Evolutionary conservation across 1,139 yeast genomes (phyloP).

Genomic region (Pichia sp.): DNA sequence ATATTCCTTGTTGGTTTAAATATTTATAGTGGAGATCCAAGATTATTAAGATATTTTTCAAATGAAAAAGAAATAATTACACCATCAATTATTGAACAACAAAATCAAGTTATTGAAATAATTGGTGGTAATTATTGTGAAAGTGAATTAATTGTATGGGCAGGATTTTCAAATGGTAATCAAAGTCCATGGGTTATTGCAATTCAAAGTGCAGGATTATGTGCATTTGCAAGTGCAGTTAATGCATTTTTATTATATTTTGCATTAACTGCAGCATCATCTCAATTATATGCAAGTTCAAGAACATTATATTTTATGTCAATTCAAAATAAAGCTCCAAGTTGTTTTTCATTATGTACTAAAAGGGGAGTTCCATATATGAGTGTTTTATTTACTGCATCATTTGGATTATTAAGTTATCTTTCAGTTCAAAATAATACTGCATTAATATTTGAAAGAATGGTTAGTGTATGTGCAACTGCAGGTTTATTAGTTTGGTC

Average conservation of each 20-base stretch:
- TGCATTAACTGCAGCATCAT: constrained; percentile 71
- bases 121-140: constrained; percentile 32
- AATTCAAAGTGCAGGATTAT: constrained; percentile 59
- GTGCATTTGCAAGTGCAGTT: constrained; percentile 54
- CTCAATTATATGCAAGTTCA: constrained; percentile 74
- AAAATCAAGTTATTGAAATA: constrained; percentile 19
- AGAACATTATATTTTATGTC: constrained; percentile 74
- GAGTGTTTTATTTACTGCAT: constrained; percentile 57
- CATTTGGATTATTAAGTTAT: constrained; percentile 56
- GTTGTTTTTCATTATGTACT: constrained; percentile 52
- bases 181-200: constrained; percentile 83
- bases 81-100: constrained; percentile 12
- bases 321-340: constrained; percentile 63
- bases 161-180: constrained; percentile 52
- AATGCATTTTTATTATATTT: constrained; percentile 66
- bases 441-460: constrained; percentile 58
- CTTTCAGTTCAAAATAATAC: constrained; percentile 54
- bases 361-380: constrained; percentile 66
- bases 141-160: constrained; percentile 34
- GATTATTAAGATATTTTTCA: constrained; percentile 48
- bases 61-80: constrained; percentile 4
- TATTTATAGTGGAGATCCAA: constrained; percentile 69
- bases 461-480: constrained; percentile 60
- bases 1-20: constrained; percentile 69
- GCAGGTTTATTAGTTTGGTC: constrained; percentile 76